Evolutionary conservation across 257 asterid species (phyloP).

Genomic region (Fraxinus cuspidata): DNA sequence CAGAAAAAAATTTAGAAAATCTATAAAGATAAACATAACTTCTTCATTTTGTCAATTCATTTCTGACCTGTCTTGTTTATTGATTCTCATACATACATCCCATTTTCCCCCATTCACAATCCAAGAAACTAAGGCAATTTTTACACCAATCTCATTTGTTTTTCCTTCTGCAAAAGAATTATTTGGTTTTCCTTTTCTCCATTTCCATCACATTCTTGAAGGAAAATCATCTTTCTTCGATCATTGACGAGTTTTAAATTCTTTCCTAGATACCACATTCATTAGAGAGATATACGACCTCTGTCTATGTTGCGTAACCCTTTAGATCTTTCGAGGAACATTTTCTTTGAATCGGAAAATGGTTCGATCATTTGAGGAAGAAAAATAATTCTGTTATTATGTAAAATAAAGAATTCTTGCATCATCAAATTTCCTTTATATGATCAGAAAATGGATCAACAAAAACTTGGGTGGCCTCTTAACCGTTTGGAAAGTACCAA

Average conservation of each 20-base stretch:
- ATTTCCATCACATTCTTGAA: too few relatives aligned
- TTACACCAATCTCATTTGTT: background rate
- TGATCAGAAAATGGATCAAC: conserved; percentile 19
- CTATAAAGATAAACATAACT: background rate
- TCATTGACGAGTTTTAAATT: background rate
- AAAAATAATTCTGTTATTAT: conserved; percentile 44
- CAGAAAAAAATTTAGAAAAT: background rate
- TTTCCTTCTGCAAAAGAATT: conserved; percentile 1
- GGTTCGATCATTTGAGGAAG: conserved; percentile 61
- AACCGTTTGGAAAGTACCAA: conserved; percentile 19
- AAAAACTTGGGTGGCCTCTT: conserved; percentile 17
- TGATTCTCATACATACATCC: background rate
- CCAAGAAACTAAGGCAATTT: background rate
- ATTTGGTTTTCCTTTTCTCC: conserved; percentile 1
- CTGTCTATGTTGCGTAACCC: background rate
- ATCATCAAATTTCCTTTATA: conserved; percentile 17
- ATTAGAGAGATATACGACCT: background rate
- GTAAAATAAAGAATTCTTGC: conserved; percentile 39
- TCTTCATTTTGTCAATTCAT: background rate
- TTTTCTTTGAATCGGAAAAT: conserved; percentile 24
- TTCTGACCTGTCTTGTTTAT: background rate
- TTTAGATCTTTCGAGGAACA: background rate
- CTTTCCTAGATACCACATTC: background rate
- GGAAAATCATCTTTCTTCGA: background rate
- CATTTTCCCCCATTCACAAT: background rate